A percentile compares a stretch with the other conserved stretches of the same genome.
Evolutionary conservation across 139 green algal genomes (phyloP).

Genomic region (Desmodesmus armatus): DNA sequence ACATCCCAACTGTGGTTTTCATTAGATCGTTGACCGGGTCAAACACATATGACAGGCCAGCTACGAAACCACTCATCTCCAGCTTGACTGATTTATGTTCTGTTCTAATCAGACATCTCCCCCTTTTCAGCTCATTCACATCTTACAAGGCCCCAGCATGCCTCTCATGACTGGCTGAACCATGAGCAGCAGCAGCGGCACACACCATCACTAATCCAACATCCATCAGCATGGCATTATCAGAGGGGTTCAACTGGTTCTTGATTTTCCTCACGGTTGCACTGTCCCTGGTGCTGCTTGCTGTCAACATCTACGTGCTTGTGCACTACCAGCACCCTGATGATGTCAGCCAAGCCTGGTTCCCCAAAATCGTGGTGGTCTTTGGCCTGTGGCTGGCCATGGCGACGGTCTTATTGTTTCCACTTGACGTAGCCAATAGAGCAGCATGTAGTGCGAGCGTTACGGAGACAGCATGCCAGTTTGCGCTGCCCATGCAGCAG

Average conservation of each 20-base stretch:
- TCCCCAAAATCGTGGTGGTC: constrained; percentile 95
- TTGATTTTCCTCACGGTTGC: constrained; percentile 82
- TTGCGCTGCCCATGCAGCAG: constrained; percentile 89
- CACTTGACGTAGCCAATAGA: constrained; percentile 95
- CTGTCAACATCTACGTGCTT: constrained; percentile 88
- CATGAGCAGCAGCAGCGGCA: too few relatives aligned
- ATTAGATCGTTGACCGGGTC: too few relatives aligned
- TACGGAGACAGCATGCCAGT: constrained; percentile 79
- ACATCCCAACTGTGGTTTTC: too few relatives aligned
- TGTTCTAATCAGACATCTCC: too few relatives aligned
- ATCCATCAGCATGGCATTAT: constrained; percentile 44
- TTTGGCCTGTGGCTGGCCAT: constrained; percentile 89
- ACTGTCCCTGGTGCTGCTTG: constrained; percentile 76
- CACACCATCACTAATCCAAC: too few relatives aligned
- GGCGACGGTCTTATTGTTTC: constrained; percentile 93
- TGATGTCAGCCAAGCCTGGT: constrained; percentile 95
- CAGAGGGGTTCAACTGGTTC: constrained; percentile 82
- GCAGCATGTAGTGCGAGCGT: constrained; percentile 77
- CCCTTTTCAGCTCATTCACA: too few relatives aligned
- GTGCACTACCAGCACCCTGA: constrained; percentile 95
- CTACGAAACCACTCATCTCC: too few relatives aligned
- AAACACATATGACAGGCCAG: too few relatives aligned
- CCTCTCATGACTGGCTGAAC: too few relatives aligned
- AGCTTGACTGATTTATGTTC: too few relatives aligned
- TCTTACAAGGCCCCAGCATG: too few relatives aligned